These are phyloP conservation scores for Sutorius eximius DNA, from an alignment of 1,284 basidiomycete species.

Conservation along the genomic window DNA sequence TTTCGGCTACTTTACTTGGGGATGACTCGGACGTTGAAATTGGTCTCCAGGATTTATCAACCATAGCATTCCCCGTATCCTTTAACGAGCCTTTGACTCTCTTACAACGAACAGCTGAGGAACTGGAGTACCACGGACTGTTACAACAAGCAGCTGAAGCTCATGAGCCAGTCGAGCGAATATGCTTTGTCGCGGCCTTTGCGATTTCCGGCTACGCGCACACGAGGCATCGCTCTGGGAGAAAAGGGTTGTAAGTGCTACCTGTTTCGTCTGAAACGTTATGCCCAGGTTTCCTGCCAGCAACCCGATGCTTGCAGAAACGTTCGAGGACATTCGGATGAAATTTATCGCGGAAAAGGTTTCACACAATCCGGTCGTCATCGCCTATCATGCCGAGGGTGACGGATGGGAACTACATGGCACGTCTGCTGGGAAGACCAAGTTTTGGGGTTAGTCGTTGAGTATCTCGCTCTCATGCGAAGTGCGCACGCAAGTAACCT, in stretches of 20 bases:
- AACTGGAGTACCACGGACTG: slow-evolving; percentile 77
- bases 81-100: slow-evolving; percentile 89
- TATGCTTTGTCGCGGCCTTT: slow-evolving; percentile 79
- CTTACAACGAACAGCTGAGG: slow-evolving; percentile 79
- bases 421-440: slow-evolving; percentile 77
- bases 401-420: slow-evolving; percentile 71
- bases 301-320: slow-evolving; percentile 87
- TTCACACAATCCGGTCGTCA: slow-evolving; percentile 78
- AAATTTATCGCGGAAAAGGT: slow-evolving; percentile 89
- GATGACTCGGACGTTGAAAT: background rate
- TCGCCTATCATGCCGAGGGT: slow-evolving; percentile 84
- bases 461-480: slow-evolving; percentile 13
- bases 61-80: slow-evolving; percentile 80
- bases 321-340: slow-evolving; percentile 80
- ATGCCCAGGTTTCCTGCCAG: slow-evolving; percentile 38
- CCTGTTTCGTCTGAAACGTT: slow-evolving; percentile 1
- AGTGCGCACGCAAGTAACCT: slow-evolving; percentile 16
- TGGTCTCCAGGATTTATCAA: slow-evolving; percentile 70
- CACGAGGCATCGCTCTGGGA: slow-evolving; percentile 73
- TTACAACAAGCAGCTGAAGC: slow-evolving; percentile 64
- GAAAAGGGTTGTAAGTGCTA: slow-evolving; percentile 80
- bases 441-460: slow-evolving; percentile 76
- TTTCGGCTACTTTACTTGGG: background rate
- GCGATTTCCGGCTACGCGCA: slow-evolving; percentile 84
- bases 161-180: slow-evolving; percentile 68